Conservation (phyloP, 306 rosid genomes). For the Sicyos baderoa region DNA sequence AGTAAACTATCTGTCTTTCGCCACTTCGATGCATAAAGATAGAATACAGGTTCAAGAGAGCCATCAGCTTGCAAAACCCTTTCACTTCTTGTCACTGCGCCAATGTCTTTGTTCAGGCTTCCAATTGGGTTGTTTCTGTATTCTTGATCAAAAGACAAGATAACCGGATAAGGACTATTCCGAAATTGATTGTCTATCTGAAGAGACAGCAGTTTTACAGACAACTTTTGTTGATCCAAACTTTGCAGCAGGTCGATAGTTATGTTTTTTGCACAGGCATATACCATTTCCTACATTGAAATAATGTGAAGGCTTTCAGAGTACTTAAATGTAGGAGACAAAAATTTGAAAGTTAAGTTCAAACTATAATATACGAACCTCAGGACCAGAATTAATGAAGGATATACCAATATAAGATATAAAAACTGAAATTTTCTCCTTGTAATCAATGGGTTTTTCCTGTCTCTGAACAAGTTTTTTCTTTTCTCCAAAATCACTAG, state of each 20-base stretch:
- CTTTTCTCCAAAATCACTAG: conserved; percentile 36
- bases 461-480: conserved; percentile 43
- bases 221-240: conserved; percentile 72
- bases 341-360: conserved; percentile 4
- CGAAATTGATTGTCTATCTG: conserved; percentile 93
- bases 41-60: conserved; percentile 50
- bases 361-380: conserved; percentile 40
- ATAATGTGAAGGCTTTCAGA: conserved; percentile 8
- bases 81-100: conserved; percentile 33
- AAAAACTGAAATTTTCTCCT: conserved; percentile 59
- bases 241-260: conserved; percentile 60
- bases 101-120: conserved; percentile 36
- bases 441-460: conserved; percentile 46
- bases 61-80: conserved; percentile 36
- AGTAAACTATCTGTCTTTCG: conserved; percentile 76
- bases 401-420: conserved; percentile 71
- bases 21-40: conserved; percentile 80
- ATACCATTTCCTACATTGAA: conserved; percentile 70
- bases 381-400: conserved; percentile 58
- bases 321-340: neutral
- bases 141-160: conserved; percentile 65
- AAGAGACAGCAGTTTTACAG: conserved; percentile 50
- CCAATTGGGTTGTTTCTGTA: conserved; percentile 36
- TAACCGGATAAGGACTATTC: conserved; percentile 77
- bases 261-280: conserved; percentile 54